Evolutionary conservation across 2,329 filamentous ascomycete species (phyloP), one percentile per base, ranked within the genome.

Genomic region (Colletotrichum filicis): DNA sequence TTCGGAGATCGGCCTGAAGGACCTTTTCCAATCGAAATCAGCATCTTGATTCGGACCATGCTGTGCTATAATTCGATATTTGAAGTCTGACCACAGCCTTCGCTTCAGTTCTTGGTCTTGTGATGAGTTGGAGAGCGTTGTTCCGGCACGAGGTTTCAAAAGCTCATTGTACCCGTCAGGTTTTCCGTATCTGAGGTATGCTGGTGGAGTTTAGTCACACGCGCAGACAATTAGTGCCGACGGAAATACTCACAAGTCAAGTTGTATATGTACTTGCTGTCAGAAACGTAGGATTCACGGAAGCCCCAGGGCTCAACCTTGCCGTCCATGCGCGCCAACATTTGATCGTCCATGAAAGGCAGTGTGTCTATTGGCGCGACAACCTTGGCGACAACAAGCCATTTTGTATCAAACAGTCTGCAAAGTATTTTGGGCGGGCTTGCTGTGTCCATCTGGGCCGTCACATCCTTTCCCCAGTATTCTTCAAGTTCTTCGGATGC

Each of bases 191-290:
- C 30, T 26, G 22, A 65, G 6, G n/a, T 56, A 57, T 2, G 62
- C 62, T 65, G 24, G n/a, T 14, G 19, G n/a, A 7, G 7, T 12
- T 32, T 4, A 11, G 30, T 53, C 12, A 63, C n/a, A 2, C 12
- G 5, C 0, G 4, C 4, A 26, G 22, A 7, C 2, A 8, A 12
- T 16, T 24, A 6, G 24, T 6, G 4, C 11, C 4, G 24, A 1
- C 16, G 8, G 55, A 3, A 8, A 5, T 14, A 19, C 66, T 68
- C 26, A 68, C 66, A 62, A 9, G 66, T 68, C 42, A 70, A 4
- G 61, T 66, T 66, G 19, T 59, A 59, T 12, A 70, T 42, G 22
- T 37, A 42, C 11, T 4, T 5, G 16, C 37, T 64, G 12, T 61
- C 52, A 26, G 28, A 61, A 5, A 56, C 57, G n/a, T 62, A 66